phyloP scores from a whole-genome alignment of 371 early-diverging fungal species.

The Cladochytrium tenue region DNA sequence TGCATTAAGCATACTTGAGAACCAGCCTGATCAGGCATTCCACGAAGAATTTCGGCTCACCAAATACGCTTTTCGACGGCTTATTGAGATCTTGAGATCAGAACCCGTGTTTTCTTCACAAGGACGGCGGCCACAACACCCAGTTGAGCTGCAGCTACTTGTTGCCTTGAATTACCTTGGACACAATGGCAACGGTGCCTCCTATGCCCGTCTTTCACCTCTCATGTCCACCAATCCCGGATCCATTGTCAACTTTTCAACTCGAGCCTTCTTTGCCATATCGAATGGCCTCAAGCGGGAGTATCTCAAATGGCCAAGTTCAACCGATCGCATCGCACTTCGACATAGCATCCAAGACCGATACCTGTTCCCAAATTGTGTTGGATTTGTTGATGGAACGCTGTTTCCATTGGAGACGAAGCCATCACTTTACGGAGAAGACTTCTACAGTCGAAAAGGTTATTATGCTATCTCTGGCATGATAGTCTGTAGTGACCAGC shows the following conservation, averaged over 20 bases:
- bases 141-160: neutral
- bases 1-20: neutral
- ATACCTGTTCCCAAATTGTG: slow-evolving; percentile 5
- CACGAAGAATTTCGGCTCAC: neutral
- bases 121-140: neutral
- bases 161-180: neutral
- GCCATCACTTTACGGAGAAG: neutral
- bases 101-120: neutral
- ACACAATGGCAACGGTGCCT: neutral
- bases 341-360: neutral
- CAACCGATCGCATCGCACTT: neutral
- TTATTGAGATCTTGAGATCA: neutral
- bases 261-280: neutral
- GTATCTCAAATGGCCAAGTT: neutral
- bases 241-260: neutral
- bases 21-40: neutral
- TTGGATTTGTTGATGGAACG: slow-evolving; percentile 20
- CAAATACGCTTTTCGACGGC: neutral
- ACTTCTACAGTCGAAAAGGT: slow-evolving; percentile 7
- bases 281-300: neutral
- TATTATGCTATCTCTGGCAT: slow-evolving; percentile 1
- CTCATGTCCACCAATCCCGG: neutral
- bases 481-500: neutral
- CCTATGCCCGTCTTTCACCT: neutral
- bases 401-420: slow-evolving; percentile 9